Conservation (phyloP, 2,329 filamentous ascomycete genomes). For the Rutstroemia sp. region DNA sequence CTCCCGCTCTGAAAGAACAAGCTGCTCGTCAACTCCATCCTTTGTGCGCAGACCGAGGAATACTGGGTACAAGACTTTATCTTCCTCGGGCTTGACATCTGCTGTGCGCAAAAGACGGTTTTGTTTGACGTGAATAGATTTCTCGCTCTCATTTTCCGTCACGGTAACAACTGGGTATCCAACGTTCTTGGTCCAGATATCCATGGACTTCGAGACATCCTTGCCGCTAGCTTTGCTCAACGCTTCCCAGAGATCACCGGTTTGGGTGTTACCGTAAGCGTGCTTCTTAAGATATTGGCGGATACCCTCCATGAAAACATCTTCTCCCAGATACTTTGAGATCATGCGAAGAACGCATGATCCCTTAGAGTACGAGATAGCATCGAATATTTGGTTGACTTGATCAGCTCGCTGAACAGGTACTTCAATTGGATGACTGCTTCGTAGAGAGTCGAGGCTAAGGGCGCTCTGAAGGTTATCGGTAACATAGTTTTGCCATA, state of each 20-base stretch:
- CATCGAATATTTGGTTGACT: conserved; percentile 97
- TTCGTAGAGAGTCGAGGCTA: conserved; percentile 80
- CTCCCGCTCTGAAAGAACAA: conserved; percentile 66
- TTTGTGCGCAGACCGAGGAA: conserved; percentile 81
- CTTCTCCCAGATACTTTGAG: conserved; percentile 88
- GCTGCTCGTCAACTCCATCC: conserved; percentile 69
- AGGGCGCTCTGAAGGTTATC: conserved; percentile 87
- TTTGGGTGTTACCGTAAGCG: conserved; percentile 92
- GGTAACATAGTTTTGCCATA: conserved; percentile 92
- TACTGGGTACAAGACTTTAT: conserved; percentile 79
- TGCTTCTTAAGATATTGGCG: conserved; percentile 90
- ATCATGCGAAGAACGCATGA: conserved; percentile 97
- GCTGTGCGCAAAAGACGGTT: conserved; percentile 91
- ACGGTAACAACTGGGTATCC: conserved; percentile 89
- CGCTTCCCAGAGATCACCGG: conserved; percentile 82
- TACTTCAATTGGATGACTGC: conserved; percentile 94
- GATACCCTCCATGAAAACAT: conserved; percentile 86
- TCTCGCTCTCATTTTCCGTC: conserved; percentile 62
- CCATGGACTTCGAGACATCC: conserved; percentile 83
- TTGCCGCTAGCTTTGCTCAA: conserved; percentile 85
- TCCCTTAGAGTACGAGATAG: conserved; percentile 95
- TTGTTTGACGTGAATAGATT: conserved; percentile 80
- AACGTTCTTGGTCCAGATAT: conserved; percentile 95
- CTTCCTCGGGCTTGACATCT: conserved; percentile 89
- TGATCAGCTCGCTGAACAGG: conserved; percentile 92